phyloP scores from a whole-genome alignment of 805 yeast species.

The Candida michaelii region DNA sequence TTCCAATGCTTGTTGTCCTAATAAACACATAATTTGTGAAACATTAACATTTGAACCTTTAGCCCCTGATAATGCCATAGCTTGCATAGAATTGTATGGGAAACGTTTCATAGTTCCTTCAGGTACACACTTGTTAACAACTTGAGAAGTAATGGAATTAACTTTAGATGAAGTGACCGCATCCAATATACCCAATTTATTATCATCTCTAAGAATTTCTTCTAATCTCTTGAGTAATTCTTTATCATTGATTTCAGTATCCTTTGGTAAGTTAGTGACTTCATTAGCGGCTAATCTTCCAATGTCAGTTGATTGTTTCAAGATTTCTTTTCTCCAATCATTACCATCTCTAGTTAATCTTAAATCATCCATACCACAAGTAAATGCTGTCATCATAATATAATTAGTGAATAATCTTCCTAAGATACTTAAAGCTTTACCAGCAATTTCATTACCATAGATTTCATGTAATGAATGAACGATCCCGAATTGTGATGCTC shows the following conservation, averaged over 20 bases:
- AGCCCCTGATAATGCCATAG: constrained; percentile 99
- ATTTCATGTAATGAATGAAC: constrained; percentile 96
- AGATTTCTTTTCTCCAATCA: constrained; percentile 79
- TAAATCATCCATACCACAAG: constrained; percentile 99
- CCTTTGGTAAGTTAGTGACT: constrained; percentile 73
- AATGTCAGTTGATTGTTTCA: constrained; percentile 71
- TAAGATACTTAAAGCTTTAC: constrained; percentile 84
- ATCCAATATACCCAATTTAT: constrained; percentile 89
- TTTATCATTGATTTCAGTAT: constrained; percentile 48
- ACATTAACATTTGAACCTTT: constrained; percentile 98
- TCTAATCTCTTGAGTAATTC: constrained; percentile 87
- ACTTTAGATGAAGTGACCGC: constrained; percentile 94
- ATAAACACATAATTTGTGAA: constrained; percentile 98
- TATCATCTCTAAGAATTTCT: constrained; percentile 91
- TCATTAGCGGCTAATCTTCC: constrained; percentile 94
- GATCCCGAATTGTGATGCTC: constrained; percentile 95
- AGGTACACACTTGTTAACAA: constrained; percentile 92
- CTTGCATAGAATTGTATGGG: constrained; percentile 96
- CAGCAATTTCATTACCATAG: constrained; percentile 89
- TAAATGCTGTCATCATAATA: constrained; percentile 87
- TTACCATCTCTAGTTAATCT: constrained; percentile 91
- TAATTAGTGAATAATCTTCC: constrained; percentile 95
- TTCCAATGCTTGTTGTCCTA: constrained; percentile 98
- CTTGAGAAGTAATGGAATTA: constrained; percentile 88
- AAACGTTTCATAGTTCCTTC: constrained; percentile 93